These are phyloP conservation scores for Pseudogymnoascus sp. DNA, from an alignment of 2,329 filamentous ascomycete species.

Conservation along the genomic window DNA sequence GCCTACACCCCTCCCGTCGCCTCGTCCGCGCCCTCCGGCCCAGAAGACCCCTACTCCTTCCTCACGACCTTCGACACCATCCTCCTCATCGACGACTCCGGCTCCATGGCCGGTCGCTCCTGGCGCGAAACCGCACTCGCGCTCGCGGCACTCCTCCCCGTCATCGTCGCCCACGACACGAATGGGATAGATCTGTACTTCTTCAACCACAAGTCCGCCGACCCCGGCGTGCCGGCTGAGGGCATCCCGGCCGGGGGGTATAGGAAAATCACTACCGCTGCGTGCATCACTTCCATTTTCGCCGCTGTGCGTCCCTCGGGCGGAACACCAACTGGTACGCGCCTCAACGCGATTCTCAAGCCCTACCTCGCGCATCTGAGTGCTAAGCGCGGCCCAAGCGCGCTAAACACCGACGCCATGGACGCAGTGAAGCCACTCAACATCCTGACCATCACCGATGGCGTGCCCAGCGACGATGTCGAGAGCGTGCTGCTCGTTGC, in stretches of 20 bases:
- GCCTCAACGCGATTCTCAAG: constrained; percentile 63
- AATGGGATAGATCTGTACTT: constrained; percentile 92
- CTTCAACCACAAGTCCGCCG: constrained; percentile 57
- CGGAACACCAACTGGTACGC: constrained; percentile 66
- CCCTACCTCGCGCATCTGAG: constrained; percentile 60
- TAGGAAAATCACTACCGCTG: constrained; percentile 52
- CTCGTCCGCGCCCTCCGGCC: constrained; percentile 23
- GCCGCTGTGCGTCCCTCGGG: constrained; percentile 54
- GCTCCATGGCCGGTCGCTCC: constrained; percentile 68
- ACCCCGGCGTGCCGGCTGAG: constrained; percentile 28
- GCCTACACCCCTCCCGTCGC: background rate
- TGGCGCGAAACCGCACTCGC: constrained; percentile 71
- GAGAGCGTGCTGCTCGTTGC: constrained; percentile 59
- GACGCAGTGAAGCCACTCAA: constrained; percentile 68
- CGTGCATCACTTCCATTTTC: constrained; percentile 63
- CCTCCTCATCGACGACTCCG: constrained; percentile 88
- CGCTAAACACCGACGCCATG: constrained; percentile 22
- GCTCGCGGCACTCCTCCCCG: constrained; percentile 67
- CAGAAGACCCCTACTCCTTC: constrained; percentile 68
- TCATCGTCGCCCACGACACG: constrained; percentile 70
- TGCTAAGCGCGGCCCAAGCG: constrained; percentile 19
- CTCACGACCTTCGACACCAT: constrained; percentile 75
- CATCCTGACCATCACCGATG: constrained; percentile 90
- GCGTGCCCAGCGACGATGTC: constrained; percentile 70
- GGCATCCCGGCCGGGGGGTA: constrained; percentile 48